These are phyloP conservation scores for Lactarius psammicola DNA, from an alignment of 768 basidiomycete genomes.

Conservation along the genomic window DNA sequence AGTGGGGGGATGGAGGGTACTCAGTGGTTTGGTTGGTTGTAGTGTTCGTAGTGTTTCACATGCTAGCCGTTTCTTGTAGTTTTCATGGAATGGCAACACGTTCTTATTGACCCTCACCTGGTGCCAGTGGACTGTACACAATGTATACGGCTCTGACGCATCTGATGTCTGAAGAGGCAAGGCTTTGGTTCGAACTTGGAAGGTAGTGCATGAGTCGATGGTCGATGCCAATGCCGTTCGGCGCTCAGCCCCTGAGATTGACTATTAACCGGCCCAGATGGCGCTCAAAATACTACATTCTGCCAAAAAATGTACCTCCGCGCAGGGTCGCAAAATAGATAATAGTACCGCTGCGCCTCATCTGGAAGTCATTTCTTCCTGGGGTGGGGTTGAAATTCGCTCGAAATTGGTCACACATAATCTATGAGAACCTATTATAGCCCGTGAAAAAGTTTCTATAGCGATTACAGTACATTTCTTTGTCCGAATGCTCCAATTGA, in stretches of 20 bases:
- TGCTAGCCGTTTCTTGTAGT: slow-evolving; percentile 4
- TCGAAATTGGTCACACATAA: too few species aligned
- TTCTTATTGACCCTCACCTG: background rate
- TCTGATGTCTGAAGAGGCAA: too few species aligned
- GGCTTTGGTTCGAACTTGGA: too few species aligned
- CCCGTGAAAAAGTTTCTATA: too few species aligned
- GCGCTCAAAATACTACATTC: too few species aligned
- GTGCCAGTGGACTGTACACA: too few species aligned
- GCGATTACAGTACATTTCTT: too few species aligned
- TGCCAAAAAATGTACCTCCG: too few species aligned
- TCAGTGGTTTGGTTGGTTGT: background rate
- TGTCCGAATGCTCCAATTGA: too few species aligned
- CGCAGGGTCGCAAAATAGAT: slow-evolving; percentile 70
- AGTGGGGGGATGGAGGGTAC: background rate
- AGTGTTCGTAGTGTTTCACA: background rate
- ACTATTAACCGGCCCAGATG: too few species aligned
- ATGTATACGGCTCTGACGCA: too few species aligned
- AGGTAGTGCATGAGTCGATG: background rate
- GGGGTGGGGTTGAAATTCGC: background rate
- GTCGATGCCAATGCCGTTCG: background rate
- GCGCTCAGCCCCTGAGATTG: background rate
- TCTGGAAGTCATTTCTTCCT: background rate
- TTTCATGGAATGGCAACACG: background rate
- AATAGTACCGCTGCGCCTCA: slow-evolving; percentile 58
- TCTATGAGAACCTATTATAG: too few species aligned